Percentiles rank a stretch among this genome's conserved stretches.
Conservation (phyloP, 1,284 basidiomycete genomes). For the Ceratobasidium sp. region DNA sequence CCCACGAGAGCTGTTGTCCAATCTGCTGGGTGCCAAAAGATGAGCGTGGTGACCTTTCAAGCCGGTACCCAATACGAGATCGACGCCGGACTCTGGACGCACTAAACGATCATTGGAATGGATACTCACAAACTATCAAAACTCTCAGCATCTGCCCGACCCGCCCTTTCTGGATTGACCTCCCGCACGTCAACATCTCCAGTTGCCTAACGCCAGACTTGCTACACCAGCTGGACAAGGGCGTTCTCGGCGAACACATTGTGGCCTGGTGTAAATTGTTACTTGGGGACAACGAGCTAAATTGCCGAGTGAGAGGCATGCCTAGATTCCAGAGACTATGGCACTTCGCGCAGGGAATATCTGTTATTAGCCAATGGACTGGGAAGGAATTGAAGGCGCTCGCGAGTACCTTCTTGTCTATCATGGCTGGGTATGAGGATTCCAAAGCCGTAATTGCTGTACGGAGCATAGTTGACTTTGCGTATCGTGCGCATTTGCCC, state of each 20-base stretch:
- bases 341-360: conserved; percentile 39
- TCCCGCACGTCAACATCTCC: conserved; percentile 26
- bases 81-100: background rate
- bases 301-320: conserved; percentile 35
- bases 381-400: conserved; percentile 45
- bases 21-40: background rate
- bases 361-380: conserved; percentile 42
- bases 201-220: conserved; percentile 52
- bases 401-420: conserved; percentile 30
- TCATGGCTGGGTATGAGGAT: background rate
- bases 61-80: background rate
- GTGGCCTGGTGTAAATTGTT: conserved; percentile 47
- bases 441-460: conserved; percentile 44
- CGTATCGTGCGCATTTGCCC: conserved; percentile 15
- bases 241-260: conserved; percentile 52
- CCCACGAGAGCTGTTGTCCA: background rate
- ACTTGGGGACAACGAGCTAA: conserved; percentile 36
- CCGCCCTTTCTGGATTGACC: conserved; percentile 51
- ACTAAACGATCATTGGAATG: background rate
- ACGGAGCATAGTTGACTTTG: conserved; percentile 47
- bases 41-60: background rate
- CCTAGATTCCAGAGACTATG: conserved; percentile 1
- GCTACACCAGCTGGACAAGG: conserved; percentile 55
- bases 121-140: too few relatives aligned
- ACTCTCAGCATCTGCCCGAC: conserved; percentile 19